Conservation (phyloP, 2,329 filamentous ascomycete species). For the Gyromitra esculenta region DNA sequence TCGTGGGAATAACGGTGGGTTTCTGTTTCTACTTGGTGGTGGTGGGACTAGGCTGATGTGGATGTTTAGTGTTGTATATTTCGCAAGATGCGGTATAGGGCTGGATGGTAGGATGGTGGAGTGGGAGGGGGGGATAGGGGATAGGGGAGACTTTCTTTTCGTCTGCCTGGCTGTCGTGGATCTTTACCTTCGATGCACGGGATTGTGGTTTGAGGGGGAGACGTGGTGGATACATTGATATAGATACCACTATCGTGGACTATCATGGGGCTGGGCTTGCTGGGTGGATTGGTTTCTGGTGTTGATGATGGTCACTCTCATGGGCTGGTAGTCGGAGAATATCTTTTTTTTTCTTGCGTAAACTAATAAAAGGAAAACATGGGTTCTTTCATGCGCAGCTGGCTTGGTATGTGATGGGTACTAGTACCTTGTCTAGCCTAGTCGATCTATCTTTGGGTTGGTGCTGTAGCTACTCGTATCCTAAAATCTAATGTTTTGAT, state of each 20-base stretch:
- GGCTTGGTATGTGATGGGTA: no score
- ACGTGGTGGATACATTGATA: background rate
- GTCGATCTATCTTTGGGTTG: no score
- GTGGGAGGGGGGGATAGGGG: background rate
- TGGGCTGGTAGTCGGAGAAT: no score
- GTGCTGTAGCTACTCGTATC: no score
- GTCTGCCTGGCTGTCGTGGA: background rate
- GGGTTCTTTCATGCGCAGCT: no score
- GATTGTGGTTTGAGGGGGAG: background rate
- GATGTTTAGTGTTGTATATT: slow-evolving; percentile 53
- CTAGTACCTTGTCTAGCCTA: no score
- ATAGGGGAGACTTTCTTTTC: background rate
- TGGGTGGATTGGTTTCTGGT: background rate
- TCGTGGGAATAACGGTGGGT: slow-evolving; percentile 73
- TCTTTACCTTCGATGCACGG: no score
- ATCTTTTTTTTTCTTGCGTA: no score
- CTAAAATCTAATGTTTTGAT: no score
- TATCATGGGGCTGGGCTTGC: background rate
- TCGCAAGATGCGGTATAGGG: slow-evolving; percentile 50
- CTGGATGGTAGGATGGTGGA: background rate
- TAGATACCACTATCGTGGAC: background rate
- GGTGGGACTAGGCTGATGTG: background rate
- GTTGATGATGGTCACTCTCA: no score
- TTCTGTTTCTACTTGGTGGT: background rate
- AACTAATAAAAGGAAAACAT: no score